Evolutionary conservation across 179 eudicot species (phyloP), one percentile per base, ranked within the genome.

Genomic region (Dionaea muscipula): DNA sequence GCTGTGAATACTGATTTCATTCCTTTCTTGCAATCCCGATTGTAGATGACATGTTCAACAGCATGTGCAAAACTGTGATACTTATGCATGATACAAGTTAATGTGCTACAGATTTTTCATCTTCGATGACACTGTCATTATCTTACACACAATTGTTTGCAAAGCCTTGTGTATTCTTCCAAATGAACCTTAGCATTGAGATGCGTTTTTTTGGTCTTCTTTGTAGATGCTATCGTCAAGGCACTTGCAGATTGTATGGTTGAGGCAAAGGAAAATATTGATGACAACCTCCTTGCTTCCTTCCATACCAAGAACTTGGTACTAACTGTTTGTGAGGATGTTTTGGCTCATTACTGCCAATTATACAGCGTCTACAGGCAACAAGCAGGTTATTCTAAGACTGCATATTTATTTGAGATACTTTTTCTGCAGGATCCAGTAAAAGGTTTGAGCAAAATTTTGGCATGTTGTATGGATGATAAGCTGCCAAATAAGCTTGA

Each of bases 251-350:
- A 75, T 13, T 61, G 60, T 25, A 75, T 87, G 85, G 57, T 75
- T 47, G 84, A 77, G 25, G 51, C 72, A 19, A 91, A 91, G 88
- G 98, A 91, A 69, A 91, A 91, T 60, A 72, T 84, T 25, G 81
- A 80, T 44, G 51, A 55, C 40, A 72, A 74, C 60, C 57, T 76
- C 57, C 66, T 84, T 60, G 43, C 76, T 63, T 69, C 84, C 24
- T 56, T 75, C 33, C 77, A 57, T 36, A 66, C 67, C 50, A 76
- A 79, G 31, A 69, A 63, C 44, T 52, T 25, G 94, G 96, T 82
- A 46, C 18, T 2, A 15, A 0, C n/a, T 1, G 43, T 39, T 11
- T n/a, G n/a, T n/a, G 15, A 12, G 43, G 16, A 12, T 9, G 7
- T 9, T 16, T 12, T 15, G 4, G 17, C 15, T 39, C 6, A 39